Evolutionary conservation across 176 grass and related monocot species (phyloP).

Genomic region (Puya raimondii): DNA sequence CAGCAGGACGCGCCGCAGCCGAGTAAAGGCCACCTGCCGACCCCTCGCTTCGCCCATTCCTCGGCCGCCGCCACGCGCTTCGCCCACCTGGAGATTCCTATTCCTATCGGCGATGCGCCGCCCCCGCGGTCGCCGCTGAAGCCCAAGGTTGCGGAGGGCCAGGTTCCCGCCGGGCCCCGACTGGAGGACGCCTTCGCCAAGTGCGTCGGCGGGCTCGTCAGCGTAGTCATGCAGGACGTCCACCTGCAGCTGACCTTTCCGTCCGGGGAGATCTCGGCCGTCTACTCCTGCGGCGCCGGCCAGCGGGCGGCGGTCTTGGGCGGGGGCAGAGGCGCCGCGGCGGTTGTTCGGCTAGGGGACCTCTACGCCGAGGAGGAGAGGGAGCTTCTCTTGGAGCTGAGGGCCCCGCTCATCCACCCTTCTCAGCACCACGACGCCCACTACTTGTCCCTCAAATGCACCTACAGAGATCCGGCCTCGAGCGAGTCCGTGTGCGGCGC

Average conservation of each 20-base stretch:
- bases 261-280: constrained; percentile 58
- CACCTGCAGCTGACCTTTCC: constrained; percentile 50
- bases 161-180: background rate
- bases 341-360: constrained; percentile 44
- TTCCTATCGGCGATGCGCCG: constrained; percentile 39
- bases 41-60: constrained; percentile 13
- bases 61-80: constrained; percentile 39
- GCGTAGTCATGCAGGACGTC: constrained; percentile 90
- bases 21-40: background rate
- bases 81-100: constrained; percentile 85
- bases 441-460: constrained; percentile 45
- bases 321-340: constrained; percentile 11
- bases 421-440: constrained; percentile 16
- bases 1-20: constrained; percentile 9
- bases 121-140: constrained; percentile 15
- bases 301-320: constrained; percentile 33
- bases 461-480: constrained; percentile 53
- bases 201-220: constrained; percentile 77
- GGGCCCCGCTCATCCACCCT: constrained; percentile 26
- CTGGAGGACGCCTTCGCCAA: constrained; percentile 64
- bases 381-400: constrained; percentile 82
- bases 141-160: constrained; percentile 2
- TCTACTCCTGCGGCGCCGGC: constrained; percentile 54
- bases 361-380: constrained; percentile 88
- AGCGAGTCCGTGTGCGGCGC: constrained; percentile 33